phyloP scores from a whole-genome alignment of 495 filamentous ascomycete species.

The Tricharina praecox region DNA sequence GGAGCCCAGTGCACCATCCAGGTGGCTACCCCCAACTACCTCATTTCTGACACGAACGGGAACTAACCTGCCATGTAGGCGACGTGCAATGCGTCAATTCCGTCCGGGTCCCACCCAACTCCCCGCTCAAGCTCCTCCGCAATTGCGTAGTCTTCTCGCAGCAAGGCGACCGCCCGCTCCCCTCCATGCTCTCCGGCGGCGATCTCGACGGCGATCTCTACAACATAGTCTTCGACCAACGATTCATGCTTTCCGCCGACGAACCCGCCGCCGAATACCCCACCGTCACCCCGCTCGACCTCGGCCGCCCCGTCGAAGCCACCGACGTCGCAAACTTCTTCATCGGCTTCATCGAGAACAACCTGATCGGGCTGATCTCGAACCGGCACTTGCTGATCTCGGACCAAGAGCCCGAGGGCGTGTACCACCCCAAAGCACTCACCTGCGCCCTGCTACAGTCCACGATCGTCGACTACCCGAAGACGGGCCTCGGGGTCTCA shows the following conservation, averaged over 20 bases:
- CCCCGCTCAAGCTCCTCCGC: slow-evolving; percentile 39
- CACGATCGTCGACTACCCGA: slow-evolving; percentile 66
- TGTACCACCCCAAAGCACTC: slow-evolving; percentile 40
- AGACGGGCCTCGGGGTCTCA: slow-evolving; percentile 55
- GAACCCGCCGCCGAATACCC: slow-evolving; percentile 52
- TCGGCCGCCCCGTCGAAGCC: slow-evolving; percentile 37
- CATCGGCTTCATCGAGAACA: slow-evolving; percentile 59
- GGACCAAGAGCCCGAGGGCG: slow-evolving; percentile 41
- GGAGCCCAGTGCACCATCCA: slow-evolving; percentile 60
- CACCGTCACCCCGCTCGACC: slow-evolving; percentile 34
- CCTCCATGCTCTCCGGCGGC: slow-evolving; percentile 59
- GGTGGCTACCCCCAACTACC: too few species aligned
- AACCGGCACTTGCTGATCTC: slow-evolving; percentile 49
- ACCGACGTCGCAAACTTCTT: slow-evolving; percentile 64
- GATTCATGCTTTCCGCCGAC: slow-evolving; percentile 29
- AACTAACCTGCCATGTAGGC: too few species aligned
- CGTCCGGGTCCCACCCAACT: slow-evolving; percentile 36
- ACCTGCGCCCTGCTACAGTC: slow-evolving; percentile 54
- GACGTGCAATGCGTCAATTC: slow-evolving; percentile 52
- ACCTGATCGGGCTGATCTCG: slow-evolving; percentile 54
- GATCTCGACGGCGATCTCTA: slow-evolving; percentile 73
- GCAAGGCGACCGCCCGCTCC: slow-evolving; percentile 51
- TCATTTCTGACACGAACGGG: too few species aligned
- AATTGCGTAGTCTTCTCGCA: slow-evolving; percentile 70
- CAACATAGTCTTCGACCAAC: slow-evolving; percentile 51